phyloP scores from a whole-genome alignment of 1,284 basidiomycete genomes.

The Sanguinoderma infundibulare region DNA sequence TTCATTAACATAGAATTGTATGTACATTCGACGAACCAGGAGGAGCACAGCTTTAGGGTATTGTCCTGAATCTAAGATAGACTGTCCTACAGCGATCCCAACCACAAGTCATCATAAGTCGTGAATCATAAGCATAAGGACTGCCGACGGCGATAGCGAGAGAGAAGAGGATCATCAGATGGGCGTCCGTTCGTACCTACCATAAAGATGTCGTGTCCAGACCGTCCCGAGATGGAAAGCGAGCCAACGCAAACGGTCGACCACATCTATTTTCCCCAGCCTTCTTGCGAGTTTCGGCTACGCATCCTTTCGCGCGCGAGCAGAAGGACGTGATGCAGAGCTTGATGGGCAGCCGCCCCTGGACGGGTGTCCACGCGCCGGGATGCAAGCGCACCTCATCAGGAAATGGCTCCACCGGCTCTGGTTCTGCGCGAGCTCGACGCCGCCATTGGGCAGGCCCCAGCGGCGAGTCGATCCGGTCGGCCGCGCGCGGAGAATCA shows the following conservation, averaged over 20 bases:
- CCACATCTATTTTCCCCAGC: neutral
- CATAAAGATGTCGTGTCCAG: neutral
- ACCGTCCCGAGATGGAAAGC: neutral
- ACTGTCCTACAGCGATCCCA: neutral
- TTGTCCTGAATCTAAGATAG: neutral
- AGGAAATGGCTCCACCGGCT: slow-evolving; percentile 4
- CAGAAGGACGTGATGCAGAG: neutral
- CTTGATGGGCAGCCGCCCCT: neutral
- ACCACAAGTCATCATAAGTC: neutral
- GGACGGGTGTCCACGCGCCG: neutral
- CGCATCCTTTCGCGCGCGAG: neutral
- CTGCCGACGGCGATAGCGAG: neutral
- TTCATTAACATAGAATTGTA: neutral
- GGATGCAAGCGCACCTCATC: slow-evolving; percentile 5
- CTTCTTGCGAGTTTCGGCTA: neutral
- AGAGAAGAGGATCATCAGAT: neutral
- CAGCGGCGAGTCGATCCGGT: slow-evolving; percentile 3
- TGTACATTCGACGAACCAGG: neutral
- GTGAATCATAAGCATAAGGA: slow-evolving; percentile 1
- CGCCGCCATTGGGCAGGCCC: neutral
- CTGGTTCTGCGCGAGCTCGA: neutral
- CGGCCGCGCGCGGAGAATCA: slow-evolving; percentile 31
- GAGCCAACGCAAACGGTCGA: neutral
- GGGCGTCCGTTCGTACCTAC: neutral
- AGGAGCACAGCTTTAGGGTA: neutral